Evolutionary conservation across 257 asterid genomes (phyloP).

Genomic region (Parsonsia alboflavescens): DNA sequence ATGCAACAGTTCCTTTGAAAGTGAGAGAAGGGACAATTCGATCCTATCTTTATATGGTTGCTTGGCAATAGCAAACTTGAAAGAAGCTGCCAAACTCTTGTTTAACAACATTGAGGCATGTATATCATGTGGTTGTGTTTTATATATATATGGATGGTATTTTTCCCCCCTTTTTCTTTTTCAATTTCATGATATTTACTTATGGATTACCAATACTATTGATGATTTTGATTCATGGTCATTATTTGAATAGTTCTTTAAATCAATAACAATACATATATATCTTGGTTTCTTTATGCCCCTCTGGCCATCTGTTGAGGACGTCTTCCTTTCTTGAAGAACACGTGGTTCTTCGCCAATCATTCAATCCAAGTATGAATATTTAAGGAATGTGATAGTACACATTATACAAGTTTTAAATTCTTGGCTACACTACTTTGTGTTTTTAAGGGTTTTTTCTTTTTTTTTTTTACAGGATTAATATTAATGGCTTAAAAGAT

Average conservation of each 20-base stretch:
- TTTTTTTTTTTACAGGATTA: too few species aligned
- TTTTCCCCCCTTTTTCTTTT: background rate
- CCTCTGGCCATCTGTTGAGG: background rate
- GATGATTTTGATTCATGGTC: background rate
- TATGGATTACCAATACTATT: background rate
- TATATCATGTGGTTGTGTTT: conserved; percentile 21
- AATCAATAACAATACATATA: background rate
- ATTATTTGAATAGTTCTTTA: background rate
- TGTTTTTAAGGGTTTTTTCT: background rate
- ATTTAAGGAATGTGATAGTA: too few species aligned
- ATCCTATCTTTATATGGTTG: conserved; percentile 9
- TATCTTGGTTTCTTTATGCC: background rate
- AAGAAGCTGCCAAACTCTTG: conserved; percentile 20
- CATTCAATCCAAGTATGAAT: background rate
- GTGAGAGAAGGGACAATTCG: conserved; percentile 12
- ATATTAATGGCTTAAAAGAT: background rate
- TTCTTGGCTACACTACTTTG: background rate
- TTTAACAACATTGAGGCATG: conserved; percentile 17
- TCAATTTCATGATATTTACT: background rate
- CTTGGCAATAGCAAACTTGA: conserved; percentile 20
- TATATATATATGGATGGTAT: background rate
- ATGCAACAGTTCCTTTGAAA: conserved; percentile 1
- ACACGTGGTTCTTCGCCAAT: background rate
- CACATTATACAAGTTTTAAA: background rate
- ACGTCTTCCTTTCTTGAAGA: background rate